Base-by-base conservation (phyloP, 257 asterid species). In the Plantago major region DNA sequence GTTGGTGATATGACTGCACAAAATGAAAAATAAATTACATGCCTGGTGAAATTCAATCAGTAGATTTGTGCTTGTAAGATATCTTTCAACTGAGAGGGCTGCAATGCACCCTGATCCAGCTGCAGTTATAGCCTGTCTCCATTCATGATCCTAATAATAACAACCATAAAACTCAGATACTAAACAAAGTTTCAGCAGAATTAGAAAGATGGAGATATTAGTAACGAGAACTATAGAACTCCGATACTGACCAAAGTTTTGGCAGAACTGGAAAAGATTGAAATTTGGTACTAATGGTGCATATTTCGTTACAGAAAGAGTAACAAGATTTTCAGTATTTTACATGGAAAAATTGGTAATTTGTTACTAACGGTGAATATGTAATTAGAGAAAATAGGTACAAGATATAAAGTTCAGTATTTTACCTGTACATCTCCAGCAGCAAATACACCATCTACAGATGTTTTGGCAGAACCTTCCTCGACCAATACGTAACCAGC, bases 61-160 rank as follows among this genome's bases (percentile, higher is more conserved):
- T 42, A 89, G 87, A 77, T 85, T 60, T 67, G 80, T 52, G 79
- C 86, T 83, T 30, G 97, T 85, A 62, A 93, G 96, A 66, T 87
- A 89, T 87, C 96, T 84, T 82, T 93, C 99, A 43, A 89, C 99
- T 16, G 95, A 89, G 66, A 93, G 80, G 65, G 97, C 97, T 69
- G 99, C 99, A 65, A 85, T 58, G 69, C 99, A 93, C 74, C 99
- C 99, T 17, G 99, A 85, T 67, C 99, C 99, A 77, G 97, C 99
- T n/a, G 97, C 99, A 66, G 97, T 93, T 55, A 93, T 15, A 11
- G 99, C 99, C 84, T 93, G 97, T 79, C 99, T 83, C 99, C 99
- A 93, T 72, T 93, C 99, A 58, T 87, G 97, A 67, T 93, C 99
- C 99, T 93, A 70, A 67, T 55, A n/a, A n/a, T n/a, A n/a, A 70